These are phyloP conservation scores for Chlamydomonas sp. DNA, from an alignment of 139 green algal species.

Conservation along the genomic window DNA sequence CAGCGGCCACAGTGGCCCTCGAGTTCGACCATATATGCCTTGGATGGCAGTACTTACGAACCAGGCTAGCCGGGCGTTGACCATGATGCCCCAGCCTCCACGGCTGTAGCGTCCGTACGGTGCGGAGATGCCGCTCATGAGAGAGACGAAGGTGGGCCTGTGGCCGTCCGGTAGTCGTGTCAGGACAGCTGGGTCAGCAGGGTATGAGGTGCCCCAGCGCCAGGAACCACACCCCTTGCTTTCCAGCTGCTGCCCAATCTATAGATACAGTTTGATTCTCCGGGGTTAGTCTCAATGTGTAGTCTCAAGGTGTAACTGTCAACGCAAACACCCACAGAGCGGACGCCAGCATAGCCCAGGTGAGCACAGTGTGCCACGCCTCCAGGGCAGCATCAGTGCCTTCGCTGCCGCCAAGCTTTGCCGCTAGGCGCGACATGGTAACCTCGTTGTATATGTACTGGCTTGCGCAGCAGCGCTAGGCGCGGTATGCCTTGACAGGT, in stretches of 20 bases:
- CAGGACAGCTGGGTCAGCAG: not conserved
- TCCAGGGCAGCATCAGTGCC: not conserved
- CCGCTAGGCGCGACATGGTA: no score
- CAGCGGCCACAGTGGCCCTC: not conserved
- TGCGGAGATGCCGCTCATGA: conserved; percentile 32
- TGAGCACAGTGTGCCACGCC: not conserved
- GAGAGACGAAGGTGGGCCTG: conserved; percentile 9
- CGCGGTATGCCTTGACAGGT: no score
- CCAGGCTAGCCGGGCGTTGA: conserved; percentile 44
- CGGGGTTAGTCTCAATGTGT: no score
- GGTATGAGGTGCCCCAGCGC: not conserved
- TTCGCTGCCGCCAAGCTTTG: not conserved
- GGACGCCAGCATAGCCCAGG: not conserved
- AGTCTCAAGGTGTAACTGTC: no score
- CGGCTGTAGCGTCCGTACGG: conserved; percentile 43
- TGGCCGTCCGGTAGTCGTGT: not conserved
- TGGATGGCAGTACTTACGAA: conserved; percentile 3
- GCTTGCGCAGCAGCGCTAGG: no score
- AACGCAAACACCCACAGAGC: not conserved
- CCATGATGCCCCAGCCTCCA: conserved; percentile 39
- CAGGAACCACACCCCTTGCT: no score
- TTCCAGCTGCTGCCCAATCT: no score
- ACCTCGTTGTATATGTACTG: no score
- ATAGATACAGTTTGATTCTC: no score
- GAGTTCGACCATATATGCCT: no score